These are phyloP conservation scores for Ophiostoma australiae DNA, from an alignment of 2,329 filamentous ascomycete genomes.

Conservation along the genomic window DNA sequence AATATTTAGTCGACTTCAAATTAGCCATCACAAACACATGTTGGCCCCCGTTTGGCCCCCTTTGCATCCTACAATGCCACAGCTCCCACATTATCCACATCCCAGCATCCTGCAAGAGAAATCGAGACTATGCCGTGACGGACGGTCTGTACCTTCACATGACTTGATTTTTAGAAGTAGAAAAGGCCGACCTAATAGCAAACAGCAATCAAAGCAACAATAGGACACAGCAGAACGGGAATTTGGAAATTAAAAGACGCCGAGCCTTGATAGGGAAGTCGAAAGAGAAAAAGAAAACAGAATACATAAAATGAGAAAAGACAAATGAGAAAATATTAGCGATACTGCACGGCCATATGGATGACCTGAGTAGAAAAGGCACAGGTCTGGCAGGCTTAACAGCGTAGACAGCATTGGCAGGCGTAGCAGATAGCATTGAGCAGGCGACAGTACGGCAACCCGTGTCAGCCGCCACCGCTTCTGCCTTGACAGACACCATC, in stretches of 20 bases:
- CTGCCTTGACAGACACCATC: neutral
- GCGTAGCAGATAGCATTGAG: neutral
- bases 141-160: neutral
- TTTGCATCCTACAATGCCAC: neutral
- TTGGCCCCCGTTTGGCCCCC: conserved; percentile 13
- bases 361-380: neutral
- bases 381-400: neutral
- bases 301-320: neutral
- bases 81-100: neutral
- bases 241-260: neutral
- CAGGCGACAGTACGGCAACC: neutral
- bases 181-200: neutral
- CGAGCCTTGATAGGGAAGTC: neutral
- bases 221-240: neutral
- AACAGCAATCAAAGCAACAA: neutral
- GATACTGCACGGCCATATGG: neutral
- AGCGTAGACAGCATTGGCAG: too few relatives aligned
- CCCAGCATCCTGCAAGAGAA: neutral
- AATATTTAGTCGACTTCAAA: neutral
- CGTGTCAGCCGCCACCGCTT: neutral
- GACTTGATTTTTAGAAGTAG: neutral
- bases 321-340: neutral
- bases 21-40: neutral
- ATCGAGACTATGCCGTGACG: neutral
- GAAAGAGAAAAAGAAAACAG: neutral